Evolutionary conservation across 768 basidiomycete species (phyloP).

Genomic region (Lenzites betulinus): DNA sequence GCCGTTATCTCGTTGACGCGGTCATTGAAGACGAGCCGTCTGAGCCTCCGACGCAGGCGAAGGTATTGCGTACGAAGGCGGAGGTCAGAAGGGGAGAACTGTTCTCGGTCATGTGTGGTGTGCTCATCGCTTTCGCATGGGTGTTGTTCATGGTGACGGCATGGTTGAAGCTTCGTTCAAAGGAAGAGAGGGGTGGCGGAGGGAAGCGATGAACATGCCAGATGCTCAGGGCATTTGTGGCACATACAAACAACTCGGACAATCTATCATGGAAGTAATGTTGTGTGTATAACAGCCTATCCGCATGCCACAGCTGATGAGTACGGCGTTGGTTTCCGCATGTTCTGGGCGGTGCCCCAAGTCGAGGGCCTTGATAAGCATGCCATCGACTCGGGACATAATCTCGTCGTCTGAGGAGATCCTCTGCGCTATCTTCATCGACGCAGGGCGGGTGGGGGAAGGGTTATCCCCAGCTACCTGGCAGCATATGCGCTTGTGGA

Average conservation of each 20-base stretch:
- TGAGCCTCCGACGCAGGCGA: conserved; percentile 4
- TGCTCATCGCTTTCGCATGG: conserved; percentile 58
- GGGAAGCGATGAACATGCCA: conserved; percentile 2
- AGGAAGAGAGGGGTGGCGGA: conserved; percentile 35
- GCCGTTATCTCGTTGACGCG: conserved; percentile 22
- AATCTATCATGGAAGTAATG: no score
- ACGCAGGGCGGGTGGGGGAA: conserved; percentile 1
- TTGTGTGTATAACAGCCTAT: conserved; percentile 1
- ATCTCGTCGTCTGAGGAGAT: conserved; percentile 13
- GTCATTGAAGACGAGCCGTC: neutral
- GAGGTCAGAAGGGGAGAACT: conserved; percentile 47
- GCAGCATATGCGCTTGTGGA: conserved; percentile 14
- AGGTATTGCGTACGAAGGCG: conserved; percentile 24
- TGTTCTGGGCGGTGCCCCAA: conserved; percentile 19
- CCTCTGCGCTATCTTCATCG: conserved; percentile 17
- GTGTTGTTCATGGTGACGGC: conserved; percentile 64
- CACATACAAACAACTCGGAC: neutral
- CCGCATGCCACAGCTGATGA: conserved; percentile 6
- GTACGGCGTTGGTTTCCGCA: conserved; percentile 7
- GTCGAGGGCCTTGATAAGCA: conserved; percentile 21
- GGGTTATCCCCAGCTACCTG: neutral
- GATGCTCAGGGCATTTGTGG: neutral
- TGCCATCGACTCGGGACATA: conserved; percentile 15
- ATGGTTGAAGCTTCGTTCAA: conserved; percentile 54
- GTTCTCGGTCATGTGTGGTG: conserved; percentile 45